These are phyloP conservation scores for Agaricales sp. DNA, from an alignment of 1,284 basidiomycete genomes.

Conservation along the genomic window DNA sequence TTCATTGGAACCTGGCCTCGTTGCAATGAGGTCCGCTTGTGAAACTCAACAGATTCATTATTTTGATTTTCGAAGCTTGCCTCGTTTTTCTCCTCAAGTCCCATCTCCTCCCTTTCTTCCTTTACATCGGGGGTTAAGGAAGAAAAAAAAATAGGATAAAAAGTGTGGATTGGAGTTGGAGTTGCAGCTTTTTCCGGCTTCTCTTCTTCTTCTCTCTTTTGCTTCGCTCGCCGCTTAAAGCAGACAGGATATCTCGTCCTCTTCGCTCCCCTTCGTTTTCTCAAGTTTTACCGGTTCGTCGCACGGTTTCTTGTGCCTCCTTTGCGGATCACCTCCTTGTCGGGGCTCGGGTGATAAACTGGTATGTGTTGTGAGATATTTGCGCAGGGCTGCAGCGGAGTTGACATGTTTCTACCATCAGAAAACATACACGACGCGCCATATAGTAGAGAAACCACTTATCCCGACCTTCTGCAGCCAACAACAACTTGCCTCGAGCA, in stretches of 20 bases:
- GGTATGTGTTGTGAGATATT: neutral
- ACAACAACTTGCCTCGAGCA: neutral
- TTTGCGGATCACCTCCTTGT: neutral
- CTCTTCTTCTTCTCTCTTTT: neutral
- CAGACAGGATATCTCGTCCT: too few species aligned
- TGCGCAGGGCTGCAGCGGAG: neutral
- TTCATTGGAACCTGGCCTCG: neutral
- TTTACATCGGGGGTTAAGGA: neutral
- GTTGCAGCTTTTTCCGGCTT: neutral
- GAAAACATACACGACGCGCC: neutral
- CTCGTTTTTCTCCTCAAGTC: constrained; percentile 2
- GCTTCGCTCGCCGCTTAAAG: neutral
- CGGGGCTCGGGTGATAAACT: neutral
- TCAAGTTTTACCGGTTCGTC: neutral
- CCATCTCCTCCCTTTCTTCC: too few species aligned
- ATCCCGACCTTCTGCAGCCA: neutral
- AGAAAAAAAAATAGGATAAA: neutral
- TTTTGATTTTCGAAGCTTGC: neutral
- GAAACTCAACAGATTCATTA: neutral
- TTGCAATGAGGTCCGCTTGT: constrained; percentile 1
- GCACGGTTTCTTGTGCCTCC: too few species aligned
- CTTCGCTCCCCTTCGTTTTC: neutral
- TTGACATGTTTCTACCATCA: neutral
- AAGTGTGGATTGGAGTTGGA: neutral
- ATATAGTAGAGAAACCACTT: too few species aligned